Percentiles rank a stretch among this genome's conserved stretches.
phyloP scores from a whole-genome alignment of 2,329 filamentous ascomycete species.

The Chaetomium sp. region DNA sequence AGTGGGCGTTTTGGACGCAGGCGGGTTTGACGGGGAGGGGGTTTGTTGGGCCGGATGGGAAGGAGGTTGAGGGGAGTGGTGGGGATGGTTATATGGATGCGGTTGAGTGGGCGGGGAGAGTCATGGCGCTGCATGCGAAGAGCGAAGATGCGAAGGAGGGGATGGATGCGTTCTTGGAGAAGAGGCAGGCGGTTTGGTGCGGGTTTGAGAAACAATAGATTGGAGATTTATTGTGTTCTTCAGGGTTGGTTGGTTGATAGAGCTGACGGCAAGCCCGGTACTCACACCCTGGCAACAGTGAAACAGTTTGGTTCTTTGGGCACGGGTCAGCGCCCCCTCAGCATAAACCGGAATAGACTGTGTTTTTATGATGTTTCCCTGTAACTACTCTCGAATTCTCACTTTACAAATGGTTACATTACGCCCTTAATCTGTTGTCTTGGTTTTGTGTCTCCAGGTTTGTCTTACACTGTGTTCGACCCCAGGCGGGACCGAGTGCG shows the following conservation, averaged over 20 bases:
- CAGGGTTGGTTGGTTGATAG: no score
- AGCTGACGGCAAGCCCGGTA: no score
- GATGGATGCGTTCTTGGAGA: constrained; percentile 36
- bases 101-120: constrained; percentile 35
- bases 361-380: no score
- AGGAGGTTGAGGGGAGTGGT: constrained; percentile 10
- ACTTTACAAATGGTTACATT: no score
- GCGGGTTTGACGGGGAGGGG: constrained; percentile 28
- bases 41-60: constrained; percentile 13
- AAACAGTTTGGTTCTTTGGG: no score
- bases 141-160: constrained; percentile 39
- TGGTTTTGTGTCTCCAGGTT: no score
- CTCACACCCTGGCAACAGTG: background rate
- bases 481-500: no score
- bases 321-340: no score
- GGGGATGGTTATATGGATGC: constrained; percentile 37
- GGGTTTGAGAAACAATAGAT: constrained; percentile 2
- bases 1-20: constrained; percentile 44
- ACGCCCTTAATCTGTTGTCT: no score
- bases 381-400: no score
- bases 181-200: constrained; percentile 36
- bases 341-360: no score
- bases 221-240: background rate
- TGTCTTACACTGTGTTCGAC: no score
- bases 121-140: constrained; percentile 39